Evolutionary conservation across 2,329 filamentous ascomycete genomes (phyloP), one percentile per base, ranked within the genome.

Genomic region (Neofusicoccum parvum): DNA sequence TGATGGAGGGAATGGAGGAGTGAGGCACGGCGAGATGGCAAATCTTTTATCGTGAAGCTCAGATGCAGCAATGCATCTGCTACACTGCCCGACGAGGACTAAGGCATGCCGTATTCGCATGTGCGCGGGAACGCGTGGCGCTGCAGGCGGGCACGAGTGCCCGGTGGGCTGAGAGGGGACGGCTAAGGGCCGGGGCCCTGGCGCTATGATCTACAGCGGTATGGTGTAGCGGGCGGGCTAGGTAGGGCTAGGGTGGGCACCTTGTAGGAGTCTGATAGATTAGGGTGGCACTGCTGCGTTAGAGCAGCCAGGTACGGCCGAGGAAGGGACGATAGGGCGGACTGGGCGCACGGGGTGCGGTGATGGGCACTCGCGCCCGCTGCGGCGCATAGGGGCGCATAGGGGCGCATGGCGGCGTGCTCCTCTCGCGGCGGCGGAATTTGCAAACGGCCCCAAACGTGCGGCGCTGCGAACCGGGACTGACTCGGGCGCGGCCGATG

Each of bases 21-120:
- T 10, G 56, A 37, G 39, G 15, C 27, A 23, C 5, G 27, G 56
- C 41, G 56, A 46, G n/a, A 37, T 15, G 27, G n/a, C 56, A n/a
- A 60, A 60, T 60, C 56, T 60, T 60, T 60, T 60, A 60, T 60
- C 56, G 15, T 23, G 15, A 20, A 36, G 43, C n/a, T 34, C 23
- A 9, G 23, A 23, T 23, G 32, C 34, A 36, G 14, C 50, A 34
- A 39, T 3, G 34, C 17, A 15, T 10, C 5, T 20, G 3, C 32
- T 11, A 4, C n/a, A 36, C 10, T 9, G 32, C 43, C 56, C 32
- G 9, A 60, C 36, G 7, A 5, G 43, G 41, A 60, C 23, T n/a
- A 17, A 4, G 5, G n/a, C 27, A 37, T 14, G 37, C 39, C 37
- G 41, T 20, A 36, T 48, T 36, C 56, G 6, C 39, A 23, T 6